A percentile compares a stretch with the other conserved stretches of the same genome.
These are phyloP conservation scores for Priceomyces medius DNA, from an alignment of 805 yeast species.

Conservation along the genomic window DNA sequence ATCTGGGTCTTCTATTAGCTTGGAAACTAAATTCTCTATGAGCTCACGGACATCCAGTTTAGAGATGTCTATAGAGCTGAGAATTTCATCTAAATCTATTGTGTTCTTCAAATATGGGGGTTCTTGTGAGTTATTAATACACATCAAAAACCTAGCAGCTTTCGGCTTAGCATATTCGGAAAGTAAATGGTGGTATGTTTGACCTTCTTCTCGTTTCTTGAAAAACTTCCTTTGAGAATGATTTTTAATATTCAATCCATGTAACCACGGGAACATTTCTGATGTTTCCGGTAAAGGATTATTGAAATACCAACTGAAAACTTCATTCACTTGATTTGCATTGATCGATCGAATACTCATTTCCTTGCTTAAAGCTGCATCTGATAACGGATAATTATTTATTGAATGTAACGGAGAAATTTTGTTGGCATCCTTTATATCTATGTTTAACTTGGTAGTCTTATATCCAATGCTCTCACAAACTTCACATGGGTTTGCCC, in stretches of 20 bases:
- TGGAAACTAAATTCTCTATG: constrained; percentile 18
- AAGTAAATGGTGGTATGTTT: constrained; percentile 5
- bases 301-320: constrained; percentile 40
- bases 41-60: constrained; percentile 28
- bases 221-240: constrained; percentile 51
- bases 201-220: constrained; percentile 19
- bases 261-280: constrained; percentile 86
- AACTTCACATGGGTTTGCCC: constrained; percentile 25
- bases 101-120: constrained; percentile 47
- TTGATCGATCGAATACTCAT: constrained; percentile 16
- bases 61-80: constrained; percentile 48
- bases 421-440: constrained; percentile 5
- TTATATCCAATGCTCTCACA: constrained; percentile 37
- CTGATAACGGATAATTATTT: constrained; percentile 9
- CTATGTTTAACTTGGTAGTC: constrained; percentile 35
- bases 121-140: constrained; percentile 21
- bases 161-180: constrained; percentile 19
- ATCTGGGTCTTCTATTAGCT: constrained; percentile 12
- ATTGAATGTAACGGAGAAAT: constrained; percentile 19
- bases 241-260: constrained; percentile 64
- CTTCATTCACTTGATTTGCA: constrained; percentile 13
- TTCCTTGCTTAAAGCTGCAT: not conserved
- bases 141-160: constrained; percentile 40
- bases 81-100: constrained; percentile 52
- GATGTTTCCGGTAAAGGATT: constrained; percentile 58